Evolutionary conservation across 495 filamentous ascomycete genomes (phyloP).

Genomic region (Lophiotrema nucula): DNA sequence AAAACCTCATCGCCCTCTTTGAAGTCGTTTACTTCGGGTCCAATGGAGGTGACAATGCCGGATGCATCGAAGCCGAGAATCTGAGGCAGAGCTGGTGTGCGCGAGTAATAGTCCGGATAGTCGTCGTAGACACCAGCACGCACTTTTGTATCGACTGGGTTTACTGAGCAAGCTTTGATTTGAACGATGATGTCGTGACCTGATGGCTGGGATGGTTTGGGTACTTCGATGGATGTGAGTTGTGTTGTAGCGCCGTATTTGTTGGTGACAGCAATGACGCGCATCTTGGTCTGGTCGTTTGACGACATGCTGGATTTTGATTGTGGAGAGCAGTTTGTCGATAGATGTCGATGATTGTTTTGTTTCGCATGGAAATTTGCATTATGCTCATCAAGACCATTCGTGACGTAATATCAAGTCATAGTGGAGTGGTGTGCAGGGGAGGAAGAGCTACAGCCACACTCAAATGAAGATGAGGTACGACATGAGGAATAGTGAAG

Average conservation of each 20-base stretch:
- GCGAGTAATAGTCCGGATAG: slow-evolving; percentile 40
- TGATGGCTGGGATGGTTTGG: slow-evolving; percentile 27
- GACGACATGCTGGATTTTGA: too few species aligned
- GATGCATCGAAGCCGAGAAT: slow-evolving; percentile 37
- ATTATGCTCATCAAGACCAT: too few species aligned
- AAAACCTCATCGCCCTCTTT: slow-evolving; percentile 40
- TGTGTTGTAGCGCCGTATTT: slow-evolving; percentile 38
- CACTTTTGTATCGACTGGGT: slow-evolving; percentile 43
- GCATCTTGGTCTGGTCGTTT: background rate
- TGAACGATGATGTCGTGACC: slow-evolving; percentile 37
- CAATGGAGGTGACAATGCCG: slow-evolving; percentile 25
- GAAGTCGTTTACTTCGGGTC: slow-evolving; percentile 31
- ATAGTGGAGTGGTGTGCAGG: too few species aligned
- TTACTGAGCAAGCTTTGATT: slow-evolving; percentile 38
- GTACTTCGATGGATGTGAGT: slow-evolving; percentile 29
- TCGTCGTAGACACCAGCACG: slow-evolving; percentile 41
- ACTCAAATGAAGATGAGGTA: too few species aligned
- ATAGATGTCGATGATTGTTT: too few species aligned
- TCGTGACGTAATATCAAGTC: too few species aligned
- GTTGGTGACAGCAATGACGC: slow-evolving; percentile 35
- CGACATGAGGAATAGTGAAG: too few species aligned
- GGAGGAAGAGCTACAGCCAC: too few species aligned
- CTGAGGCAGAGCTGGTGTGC: slow-evolving; percentile 32
- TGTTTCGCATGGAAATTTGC: too few species aligned
- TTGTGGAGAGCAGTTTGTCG: too few species aligned